Base-by-base conservation (phyloP, 192 early-diverging fungal genomes). In the Umbelopsis isabellina region DNA sequence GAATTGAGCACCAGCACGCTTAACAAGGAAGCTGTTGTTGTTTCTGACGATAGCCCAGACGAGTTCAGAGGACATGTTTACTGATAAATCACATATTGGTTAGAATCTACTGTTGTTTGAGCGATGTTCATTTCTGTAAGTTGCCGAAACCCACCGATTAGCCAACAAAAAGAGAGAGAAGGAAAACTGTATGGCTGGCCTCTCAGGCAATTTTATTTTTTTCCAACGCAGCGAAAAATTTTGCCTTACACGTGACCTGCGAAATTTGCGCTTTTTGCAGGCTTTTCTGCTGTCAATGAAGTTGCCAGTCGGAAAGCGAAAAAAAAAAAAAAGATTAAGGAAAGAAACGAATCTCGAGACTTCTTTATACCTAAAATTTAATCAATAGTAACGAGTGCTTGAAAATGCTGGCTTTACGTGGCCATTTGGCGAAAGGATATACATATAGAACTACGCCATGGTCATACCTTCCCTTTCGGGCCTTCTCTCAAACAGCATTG, bases 21-120 rank as follows among this genome's bases (percentile, higher is more conserved):
- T 95, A 73, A 94, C 87, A 65, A 95, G 80, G 85, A 87, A 95
- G 71, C 90, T 87, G 81, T 85, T 88, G 77, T 83, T 84, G 75
- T 91, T 88, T 83, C 89, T 91, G 84, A 91, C 86, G 79, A 89
- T 85, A 76, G 85, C 82, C 81, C 87, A 80, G 30, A 80, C 71
- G 48, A 80, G 75, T 61, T 80, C 78, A 46, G 75, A 44, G 66
- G 74, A 75, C 79, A 80, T 80, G 46, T 68, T 75, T 75, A 72
- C 64, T 70, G 55, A 51, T 52, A 66, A 45, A 64, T 16, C n/a
- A 35, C n/a, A 66, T 66, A 8, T 9, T 41, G 30, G 49, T 27
- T 68, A 27, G 49, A 37, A 50, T 23, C 21, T 41, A 8, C 20
- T 51, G 16, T 41, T 18, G 12, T 52, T 50, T 30, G 67, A 51